A percentile compares a stretch with the other conserved stretches of the same genome.
Evolutionary conservation across 2,329 filamentous ascomycete species (phyloP).

Genomic region (Penicillium sp.): DNA sequence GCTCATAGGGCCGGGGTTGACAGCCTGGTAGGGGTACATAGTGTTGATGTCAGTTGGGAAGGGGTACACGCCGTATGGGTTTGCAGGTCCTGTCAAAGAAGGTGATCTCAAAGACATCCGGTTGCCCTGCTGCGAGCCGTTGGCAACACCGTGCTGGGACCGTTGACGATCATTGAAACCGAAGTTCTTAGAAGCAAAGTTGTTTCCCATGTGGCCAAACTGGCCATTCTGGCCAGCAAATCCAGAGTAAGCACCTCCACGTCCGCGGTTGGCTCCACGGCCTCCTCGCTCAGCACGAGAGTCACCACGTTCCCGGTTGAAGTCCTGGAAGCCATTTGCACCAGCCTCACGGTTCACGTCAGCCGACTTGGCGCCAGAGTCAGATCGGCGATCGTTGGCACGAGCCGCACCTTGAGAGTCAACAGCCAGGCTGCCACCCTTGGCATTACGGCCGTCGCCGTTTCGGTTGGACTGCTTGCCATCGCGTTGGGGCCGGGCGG

Average conservation of each 20-base stretch:
- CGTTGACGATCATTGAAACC: conserved; percentile 45
- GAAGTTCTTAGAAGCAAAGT: conserved; percentile 44
- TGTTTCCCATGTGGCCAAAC: conserved; percentile 42
- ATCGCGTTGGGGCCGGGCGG: conserved; percentile 34
- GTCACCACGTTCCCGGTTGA: conserved; percentile 37
- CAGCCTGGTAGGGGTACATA: conserved; percentile 58
- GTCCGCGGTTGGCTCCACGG: conserved; percentile 40
- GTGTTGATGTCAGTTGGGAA: conserved; percentile 48
- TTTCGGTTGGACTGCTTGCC: conserved; percentile 36
- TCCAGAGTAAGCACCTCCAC: conserved; percentile 38
- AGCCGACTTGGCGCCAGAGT: conserved; percentile 40
- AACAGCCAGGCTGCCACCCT: conserved; percentile 29
- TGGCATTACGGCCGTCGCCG: conserved; percentile 32
- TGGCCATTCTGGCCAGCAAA: conserved; percentile 39
- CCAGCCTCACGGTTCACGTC: conserved; percentile 31
- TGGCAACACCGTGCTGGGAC: conserved; percentile 39
- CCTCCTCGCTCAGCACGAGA: conserved; percentile 41
- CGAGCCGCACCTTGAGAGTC: conserved; percentile 37
- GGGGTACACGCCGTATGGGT: conserved; percentile 50
- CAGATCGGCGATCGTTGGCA: conserved; percentile 39
- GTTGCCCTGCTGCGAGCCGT: conserved; percentile 46
- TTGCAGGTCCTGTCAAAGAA: conserved; percentile 57
- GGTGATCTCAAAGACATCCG: conserved; percentile 60
- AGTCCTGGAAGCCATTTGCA: conserved; percentile 34
- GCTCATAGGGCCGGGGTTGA: conserved; percentile 56